Evolutionary conservation across 2,329 filamentous ascomycete species (phyloP), one percentile per base, ranked within the genome.

Genomic region (Hortaea sp.): DNA sequence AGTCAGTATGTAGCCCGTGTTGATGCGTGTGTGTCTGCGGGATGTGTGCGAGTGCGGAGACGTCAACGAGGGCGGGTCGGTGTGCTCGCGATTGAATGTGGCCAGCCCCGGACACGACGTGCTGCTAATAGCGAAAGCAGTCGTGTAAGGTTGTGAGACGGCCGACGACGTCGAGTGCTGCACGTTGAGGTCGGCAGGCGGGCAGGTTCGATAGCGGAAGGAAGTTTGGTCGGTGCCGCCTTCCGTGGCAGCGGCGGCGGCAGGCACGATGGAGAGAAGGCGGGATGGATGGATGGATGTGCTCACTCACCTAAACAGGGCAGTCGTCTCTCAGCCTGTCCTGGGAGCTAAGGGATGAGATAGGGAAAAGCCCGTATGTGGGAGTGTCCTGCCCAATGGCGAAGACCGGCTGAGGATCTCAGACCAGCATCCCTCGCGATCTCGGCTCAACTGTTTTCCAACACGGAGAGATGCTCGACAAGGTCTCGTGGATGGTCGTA

Each of bases 1-100:
- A 59, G 57, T 61, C 58, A 61, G 58, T 57, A 20, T 27, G 9
- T n/a, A 3, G 37, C 13, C 10, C 37, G 37, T n/a, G 37, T 39
- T 35, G 32, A 9, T 7, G 37, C 37, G 20, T 20, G 37, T 39
- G 10, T 3, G 10, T 39, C 10, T 39, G 37, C 37, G 37, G 20
- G 2, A 27, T 39, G 37, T 35, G 32, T 35, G 32, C 7, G n/a
- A n/a, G 7, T 35, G 32, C 7, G 32, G n/a, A 35, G 32, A 35
- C 32, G 32, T 9, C 7, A n/a, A 35, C n/a, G 20, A 20, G 20
- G 20, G 20, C 20, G 20, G 20, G 20, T 20, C 20, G 20, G 20
- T 35, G 32, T 9, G 32, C 32, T 35, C 32, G 32, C n/a, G 32
- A n/a, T 35, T 35, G 32, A 35, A 35, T 9, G n/a, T 9, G 2